Evolutionary conservation across 1,284 basidiomycete species (phyloP), one percentile per base, ranked within the genome.

Genomic region (Pholiota adiposa): DNA sequence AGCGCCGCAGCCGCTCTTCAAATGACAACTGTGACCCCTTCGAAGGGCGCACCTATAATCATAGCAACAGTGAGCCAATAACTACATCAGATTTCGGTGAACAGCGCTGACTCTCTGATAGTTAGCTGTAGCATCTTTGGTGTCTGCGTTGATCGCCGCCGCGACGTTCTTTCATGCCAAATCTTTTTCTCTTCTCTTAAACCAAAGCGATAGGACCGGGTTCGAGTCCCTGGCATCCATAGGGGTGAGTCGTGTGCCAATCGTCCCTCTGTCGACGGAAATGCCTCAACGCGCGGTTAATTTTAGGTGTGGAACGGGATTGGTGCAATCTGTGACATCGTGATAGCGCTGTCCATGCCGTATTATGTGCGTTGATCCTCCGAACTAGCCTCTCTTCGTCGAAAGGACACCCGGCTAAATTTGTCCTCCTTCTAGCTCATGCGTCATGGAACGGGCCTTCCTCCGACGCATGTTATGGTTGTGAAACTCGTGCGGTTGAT

Each of bases 221-320:
- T 55, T 51, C 1, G 56, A 53, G 6, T 64, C 65, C 3, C 52
- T 69, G 27, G 60, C 65, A 19, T 61, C 69, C 25, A 68, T 70
- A n/a, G 69, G 67, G 3, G 70, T 70, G 55, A 58, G 70, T 56
- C 21, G 21, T 48, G n/a, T 19, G 36, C 33, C n/a, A 2, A 6
- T 18, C 11, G 18, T 41, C 19, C 27, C 34, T 23, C 23, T 6
- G 21, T 14, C 21, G 46, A 51, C 49, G n/a, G n/a, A 18, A 21
- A 7, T 27, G 18, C 12, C 40, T 56, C 23, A 44, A 25, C 21
- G 8, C 18, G 43, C 16, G 6, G 12, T 34, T 48, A n/a, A 16
- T 40, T 46, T n/a, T 44, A 72, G 71, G 65, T 70, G 16, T 73
- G 72, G 72, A 71, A 71, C 56, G 70, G 67, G 8, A 61, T 69